Evolutionary conservation across 2,329 filamentous ascomycete genomes (phyloP), one percentile per base, ranked within the genome.

Genomic region (Dactylella cylindrospora): DNA sequence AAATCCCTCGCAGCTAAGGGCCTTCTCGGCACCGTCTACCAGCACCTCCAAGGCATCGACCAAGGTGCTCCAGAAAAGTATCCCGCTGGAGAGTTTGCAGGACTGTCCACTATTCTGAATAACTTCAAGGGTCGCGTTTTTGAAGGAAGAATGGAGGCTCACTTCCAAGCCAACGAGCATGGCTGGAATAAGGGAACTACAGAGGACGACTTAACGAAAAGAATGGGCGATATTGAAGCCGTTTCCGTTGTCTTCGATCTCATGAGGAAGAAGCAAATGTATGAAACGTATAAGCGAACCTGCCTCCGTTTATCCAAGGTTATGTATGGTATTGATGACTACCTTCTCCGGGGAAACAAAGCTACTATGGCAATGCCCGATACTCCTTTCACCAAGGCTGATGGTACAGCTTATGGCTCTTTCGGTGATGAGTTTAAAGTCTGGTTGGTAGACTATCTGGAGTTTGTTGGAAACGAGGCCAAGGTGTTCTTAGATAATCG

Each of bases 311-410:
- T 47, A 8, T 47, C 43, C 12, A 13, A 25, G 23, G 17, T 47
- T 19, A 47, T 47, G 43, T 47, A 47, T n/a, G 43, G 43, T 35
- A 28, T 47, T 13, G 43, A 47, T 22, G 43, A 47, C 13, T 47
- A 47, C 31, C 31, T 47, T 13, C 3, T 22, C 3, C 43, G 43
- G 8, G 43, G 43, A 17, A 47, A 47, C 43, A 47, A 47, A 47
- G 43, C 43, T 5, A 23, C 25, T 13, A 26, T 47, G 17, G 17
- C 43, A 7, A 35, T 32, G n/a, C 1, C 31, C 4, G 43, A 47
- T 26, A 32, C 43, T 20, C 29, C 29, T 12, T 47, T 47, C 12
- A 47, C 3, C 5, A 47, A 35, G 43, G n/a, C 26, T 10, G 36
- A 47, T 19, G 43, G 43, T 26, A 25, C 25, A n/a, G 10, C n/a